These are phyloP conservation scores for Stentor coeruleus DNA, from an alignment of 73 alveolate genomes.

Conservation along the genomic window DNA sequence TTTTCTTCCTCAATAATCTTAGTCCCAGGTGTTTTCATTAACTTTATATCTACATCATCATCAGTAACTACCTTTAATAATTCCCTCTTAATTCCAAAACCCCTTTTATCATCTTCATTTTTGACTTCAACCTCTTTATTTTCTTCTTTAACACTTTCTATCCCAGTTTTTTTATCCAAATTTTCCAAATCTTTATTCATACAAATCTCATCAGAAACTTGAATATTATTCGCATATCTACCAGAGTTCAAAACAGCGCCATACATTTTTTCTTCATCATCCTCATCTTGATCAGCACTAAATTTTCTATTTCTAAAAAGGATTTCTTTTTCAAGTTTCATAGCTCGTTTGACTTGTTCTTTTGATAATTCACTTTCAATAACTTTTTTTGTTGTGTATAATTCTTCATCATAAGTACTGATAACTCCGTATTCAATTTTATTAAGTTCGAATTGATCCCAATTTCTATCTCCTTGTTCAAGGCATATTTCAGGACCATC, in stretches of 20 bases:
- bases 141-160: background rate
- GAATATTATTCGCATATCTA: background rate
- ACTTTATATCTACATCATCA: no score
- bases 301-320: background rate
- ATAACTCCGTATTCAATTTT: background rate
- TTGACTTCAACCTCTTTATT: no score
- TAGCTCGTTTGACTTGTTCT: conserved; percentile 13
- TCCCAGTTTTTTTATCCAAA: background rate
- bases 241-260: conserved; percentile 18
- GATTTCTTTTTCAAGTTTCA: background rate
- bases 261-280: conserved; percentile 20
- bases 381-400: background rate
- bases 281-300: background rate
- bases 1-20: no score
- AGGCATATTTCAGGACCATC: background rate
- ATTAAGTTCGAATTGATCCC: conserved; percentile 16
- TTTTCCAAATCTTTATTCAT: background rate
- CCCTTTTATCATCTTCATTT: no score
- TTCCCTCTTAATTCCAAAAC: no score
- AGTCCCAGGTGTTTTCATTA: no score
- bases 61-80: no score
- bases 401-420: conserved; percentile 1
- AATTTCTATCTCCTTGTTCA: background rate
- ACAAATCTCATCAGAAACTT: background rate
- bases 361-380: background rate